Base-by-base conservation (phyloP, 1,284 basidiomycete species). In the Hortiboletus rubellus region DNA sequence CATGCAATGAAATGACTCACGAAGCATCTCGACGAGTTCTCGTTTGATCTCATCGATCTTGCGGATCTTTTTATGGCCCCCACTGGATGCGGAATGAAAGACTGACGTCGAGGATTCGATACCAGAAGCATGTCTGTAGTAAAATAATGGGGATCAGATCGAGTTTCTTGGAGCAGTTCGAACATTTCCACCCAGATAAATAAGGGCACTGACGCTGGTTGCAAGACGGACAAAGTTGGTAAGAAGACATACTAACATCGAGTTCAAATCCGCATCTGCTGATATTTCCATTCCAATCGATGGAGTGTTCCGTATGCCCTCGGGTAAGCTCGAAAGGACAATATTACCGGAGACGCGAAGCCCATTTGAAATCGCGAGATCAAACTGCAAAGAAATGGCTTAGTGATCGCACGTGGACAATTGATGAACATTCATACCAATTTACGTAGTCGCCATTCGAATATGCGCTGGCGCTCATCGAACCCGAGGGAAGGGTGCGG, bases 1-100 rank as follows among this genome's bases (percentile, higher is more conserved):
- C 7, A 1, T 31, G 11, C 0, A 9, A 36, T 18, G 14, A 33
- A 18, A 9, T 9, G 2, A 42, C 63, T 56, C 41, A 65, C 61
- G 48, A 18, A 66, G 62, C 62, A 62, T 64, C 0, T 38, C 43
- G 5, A 60, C n/a, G 3, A 66, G 46, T 22, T 22, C 46, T 30
- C 54, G 12, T 30, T 55, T 56, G 27, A 65, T 60, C 36, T 27
- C 24, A 7, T 54, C 30, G 2, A 58, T 46, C 43, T 48, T 64
- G 14, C 33, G 46, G 0, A 2, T 52, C 40, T 46, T 46, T 31
- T 45, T 50, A 7, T 10, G 1, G 7, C 47, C 17, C 0, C 8
- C 12, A 6, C 11, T 36, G 11, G 37, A 17, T 10, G 18, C 7
- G 1, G 42, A 36, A 24, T 22, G 40, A 27, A 64, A 51, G 3